Evolutionary conservation across 1,284 basidiomycete genomes (phyloP), one percentile per base, ranked within the genome.

Genomic region (Naganishia liquefaciens): DNA sequence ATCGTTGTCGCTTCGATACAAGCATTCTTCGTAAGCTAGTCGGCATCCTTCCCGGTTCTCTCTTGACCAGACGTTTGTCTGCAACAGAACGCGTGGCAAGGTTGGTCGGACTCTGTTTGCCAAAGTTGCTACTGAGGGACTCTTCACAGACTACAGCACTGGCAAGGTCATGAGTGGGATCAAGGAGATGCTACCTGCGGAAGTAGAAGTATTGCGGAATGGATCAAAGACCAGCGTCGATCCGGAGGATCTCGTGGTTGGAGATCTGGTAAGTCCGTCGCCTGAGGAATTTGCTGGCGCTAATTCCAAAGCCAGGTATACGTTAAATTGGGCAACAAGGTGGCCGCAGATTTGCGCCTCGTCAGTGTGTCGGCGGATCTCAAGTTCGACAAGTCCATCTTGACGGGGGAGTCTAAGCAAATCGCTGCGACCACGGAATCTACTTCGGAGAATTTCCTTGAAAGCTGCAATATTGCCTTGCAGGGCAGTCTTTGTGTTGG

Each of bases 401-500:
- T 88, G 44, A 88, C 86, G 0, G 86, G 86, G 40, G 83, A 85
- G 76, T 73, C 78, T 25, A 83, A 87, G 62, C 83, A 85, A 70
- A 80, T 88, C 40, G 73, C 81, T 0, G 85, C 80, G 0, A 79
- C 80, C 1, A 73, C 85, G 47, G 81, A 85, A 25, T 71, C 74
- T 17, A 85, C 84, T 2, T 83, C 84, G 13, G 77, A 82, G 23
- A 87, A 86, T 64, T 79, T 84, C 23, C 81, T 87, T 7, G 85
- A 86, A 71, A 84, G 83, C n/a, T 80, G 82, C 68, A 88, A 88
- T 73, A 80, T 88, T 50, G 86, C 84, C 3, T 78, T 88, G 15
- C 84, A 86, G 75, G 86, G 86, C 15, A 87, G 86, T 0, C 80
- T 85, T 28, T 86, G 85, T 69, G 82, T 84, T 1, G n/a, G 87